Conservation (phyloP, 2,329 filamentous ascomycete genomes). For the Cladosporium sp. region DNA sequence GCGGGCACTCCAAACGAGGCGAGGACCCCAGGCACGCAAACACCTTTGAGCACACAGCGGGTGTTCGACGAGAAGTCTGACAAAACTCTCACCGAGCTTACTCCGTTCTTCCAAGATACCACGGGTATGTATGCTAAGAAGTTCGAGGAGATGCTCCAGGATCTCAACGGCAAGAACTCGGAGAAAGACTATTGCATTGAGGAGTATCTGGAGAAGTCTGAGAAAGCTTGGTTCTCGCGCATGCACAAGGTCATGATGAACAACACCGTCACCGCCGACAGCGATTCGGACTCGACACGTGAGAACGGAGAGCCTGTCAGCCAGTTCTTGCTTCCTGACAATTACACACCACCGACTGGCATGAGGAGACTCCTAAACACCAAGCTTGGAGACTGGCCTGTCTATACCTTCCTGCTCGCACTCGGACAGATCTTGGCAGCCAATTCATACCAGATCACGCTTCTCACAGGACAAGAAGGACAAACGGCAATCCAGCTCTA, state of each 20-base stretch:
- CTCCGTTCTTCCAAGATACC: constrained; percentile 63
- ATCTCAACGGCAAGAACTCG: constrained; percentile 54
- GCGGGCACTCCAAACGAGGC: background rate
- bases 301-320: constrained; percentile 34
- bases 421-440: constrained; percentile 61
- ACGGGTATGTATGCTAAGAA: constrained; percentile 57
- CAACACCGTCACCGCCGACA: constrained; percentile 38
- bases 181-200: constrained; percentile 60
- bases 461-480: constrained; percentile 60
- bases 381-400: constrained; percentile 55
- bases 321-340: constrained; percentile 53
- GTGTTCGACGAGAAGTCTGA: constrained; percentile 59
- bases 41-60: constrained; percentile 49
- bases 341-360: constrained; percentile 55
- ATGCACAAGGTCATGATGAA: constrained; percentile 57
- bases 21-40: constrained; percentile 16
- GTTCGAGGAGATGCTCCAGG: constrained; percentile 56
- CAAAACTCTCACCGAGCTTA: constrained; percentile 61
- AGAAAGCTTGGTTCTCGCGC: constrained; percentile 62
- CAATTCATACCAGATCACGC: constrained; percentile 64
- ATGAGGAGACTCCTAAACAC: constrained; percentile 53
- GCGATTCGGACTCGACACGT: constrained; percentile 23
- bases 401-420: constrained; percentile 59
- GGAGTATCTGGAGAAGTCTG: constrained; percentile 59
- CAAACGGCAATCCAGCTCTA: constrained; percentile 58